Base-by-base conservation (phyloP, 108 stramenopile species). In the Mediolabrus comicus region DNA sequence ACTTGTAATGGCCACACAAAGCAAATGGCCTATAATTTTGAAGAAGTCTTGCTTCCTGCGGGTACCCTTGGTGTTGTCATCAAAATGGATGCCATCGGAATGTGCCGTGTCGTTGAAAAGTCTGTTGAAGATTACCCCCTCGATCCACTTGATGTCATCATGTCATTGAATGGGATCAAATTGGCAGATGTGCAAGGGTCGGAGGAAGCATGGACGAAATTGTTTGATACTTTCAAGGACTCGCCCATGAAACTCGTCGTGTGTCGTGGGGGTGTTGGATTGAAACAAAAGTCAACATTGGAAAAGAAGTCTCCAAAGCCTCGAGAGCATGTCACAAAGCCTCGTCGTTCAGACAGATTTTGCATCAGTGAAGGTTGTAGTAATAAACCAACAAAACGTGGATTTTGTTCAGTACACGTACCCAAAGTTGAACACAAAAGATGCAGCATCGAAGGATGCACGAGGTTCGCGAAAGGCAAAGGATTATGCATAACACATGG, bases 141-240 rank as follows among this genome's bases (percentile, higher is more conserved):
- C 16, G n/a, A 34, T 8, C 51, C 53, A 3, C 16, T 19, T 46
- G 65, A 65, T 34, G 65, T 65, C 65, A 52, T 65, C 43, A 26
- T 65, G 9, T 53, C 52, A n/a, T 33, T 65, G 52, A 65, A 65
- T 25, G 65, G 65, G 29, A 65, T 65, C 22, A 32, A 32, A 51
- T 43, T 65, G 19, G 49, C 27, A 16, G 52, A 65, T 17, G 65
- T 65, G 16, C 39, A 65, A 32, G 52, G 41, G n/a, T 49, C 51
- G 14, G 32, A 46, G 49, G 43, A 53, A 1, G 46, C 65, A 9
- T 65, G 65, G 65, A 31, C 46, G 32, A 51, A 30, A 52, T 52
- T 65, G 26, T 65, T 65, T 31, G 30, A 24, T 22, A 46, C 65
- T 4, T 65, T 65, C 43, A 49, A 49, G 19, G 46, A 17, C 8